Conservation (phyloP, 192 early-diverging fungal species). For the Gonapodya sp. region DNA sequence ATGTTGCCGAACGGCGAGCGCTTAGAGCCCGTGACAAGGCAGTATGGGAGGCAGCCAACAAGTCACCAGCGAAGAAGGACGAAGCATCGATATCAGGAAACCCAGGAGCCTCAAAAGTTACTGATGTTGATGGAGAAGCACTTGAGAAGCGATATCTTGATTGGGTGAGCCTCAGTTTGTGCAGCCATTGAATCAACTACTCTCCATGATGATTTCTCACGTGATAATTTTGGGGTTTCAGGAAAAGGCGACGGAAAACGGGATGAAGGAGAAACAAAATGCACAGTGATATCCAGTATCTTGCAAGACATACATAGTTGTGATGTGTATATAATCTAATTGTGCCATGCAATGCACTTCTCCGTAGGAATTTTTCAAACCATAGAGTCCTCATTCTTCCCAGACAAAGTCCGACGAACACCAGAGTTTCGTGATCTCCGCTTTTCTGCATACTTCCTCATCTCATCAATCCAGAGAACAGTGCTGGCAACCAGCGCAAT, state of each 20-base stretch:
- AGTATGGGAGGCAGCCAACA: slow-evolving; percentile 30
- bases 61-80: slow-evolving; percentile 13
- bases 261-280: no score
- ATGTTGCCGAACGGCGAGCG: slow-evolving; percentile 31
- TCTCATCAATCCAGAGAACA: slow-evolving; percentile 81
- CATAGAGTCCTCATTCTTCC: background rate
- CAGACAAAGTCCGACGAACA: background rate
- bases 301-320: no score
- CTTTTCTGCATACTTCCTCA: slow-evolving; percentile 40
- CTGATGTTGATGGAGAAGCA: background rate
- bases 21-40: slow-evolving; percentile 27
- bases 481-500: slow-evolving; percentile 58
- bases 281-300: no score
- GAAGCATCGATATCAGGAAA: background rate
- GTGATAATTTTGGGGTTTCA: no score
- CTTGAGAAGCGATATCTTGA: background rate
- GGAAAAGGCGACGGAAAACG: background rate
- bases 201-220: background rate
- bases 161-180: background rate
- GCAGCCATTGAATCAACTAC: background rate
- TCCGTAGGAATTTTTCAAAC: background rate
- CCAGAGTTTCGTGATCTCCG: background rate
- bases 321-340: no score
- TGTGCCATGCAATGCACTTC: background rate
- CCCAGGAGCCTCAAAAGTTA: no score